Conservation (phyloP, 345 rosid species). For the Odontarrhena argentea region DNA sequence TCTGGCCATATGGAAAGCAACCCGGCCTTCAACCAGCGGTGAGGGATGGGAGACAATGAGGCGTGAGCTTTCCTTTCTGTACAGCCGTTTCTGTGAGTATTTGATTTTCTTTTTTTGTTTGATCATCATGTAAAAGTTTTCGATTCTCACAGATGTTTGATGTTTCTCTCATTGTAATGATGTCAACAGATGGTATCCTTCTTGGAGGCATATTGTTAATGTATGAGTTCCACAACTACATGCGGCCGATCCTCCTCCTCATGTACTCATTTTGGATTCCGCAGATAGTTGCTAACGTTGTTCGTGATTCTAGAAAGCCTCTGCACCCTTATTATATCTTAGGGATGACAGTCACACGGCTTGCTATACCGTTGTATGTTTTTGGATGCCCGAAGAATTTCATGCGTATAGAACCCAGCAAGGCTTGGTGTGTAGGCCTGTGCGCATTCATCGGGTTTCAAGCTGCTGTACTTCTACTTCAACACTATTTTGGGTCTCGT, state of each 20-base stretch:
- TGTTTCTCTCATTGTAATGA: constrained; percentile 26
- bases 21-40: constrained; percentile 80
- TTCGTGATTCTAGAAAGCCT: constrained; percentile 93
- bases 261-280: constrained; percentile 97
- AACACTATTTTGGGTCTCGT: constrained; percentile 92
- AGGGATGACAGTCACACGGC: constrained; percentile 88
- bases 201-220: constrained; percentile 94
- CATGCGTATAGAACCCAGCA: constrained; percentile 89
- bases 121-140: constrained; percentile 11
- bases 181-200: constrained; percentile 86
- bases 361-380: constrained; percentile 79
- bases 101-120: constrained; percentile 10
- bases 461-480: constrained; percentile 87
- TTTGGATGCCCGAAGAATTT: constrained; percentile 96
- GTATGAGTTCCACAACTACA: constrained; percentile 86
- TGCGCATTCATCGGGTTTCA: constrained; percentile 71
- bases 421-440: constrained; percentile 75
- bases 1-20: constrained; percentile 97
- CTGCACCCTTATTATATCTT: constrained; percentile 91
- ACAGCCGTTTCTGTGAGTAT: constrained; percentile 96
- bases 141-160: constrained; percentile 16
- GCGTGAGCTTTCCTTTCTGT: constrained; percentile 89
- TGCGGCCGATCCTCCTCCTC: constrained; percentile 75
- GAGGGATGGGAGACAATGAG: constrained; percentile 99
- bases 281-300: constrained; percentile 76